Evolutionary conservation across 306 rosid species (phyloP).

Genomic region (Castanea crenata): DNA sequence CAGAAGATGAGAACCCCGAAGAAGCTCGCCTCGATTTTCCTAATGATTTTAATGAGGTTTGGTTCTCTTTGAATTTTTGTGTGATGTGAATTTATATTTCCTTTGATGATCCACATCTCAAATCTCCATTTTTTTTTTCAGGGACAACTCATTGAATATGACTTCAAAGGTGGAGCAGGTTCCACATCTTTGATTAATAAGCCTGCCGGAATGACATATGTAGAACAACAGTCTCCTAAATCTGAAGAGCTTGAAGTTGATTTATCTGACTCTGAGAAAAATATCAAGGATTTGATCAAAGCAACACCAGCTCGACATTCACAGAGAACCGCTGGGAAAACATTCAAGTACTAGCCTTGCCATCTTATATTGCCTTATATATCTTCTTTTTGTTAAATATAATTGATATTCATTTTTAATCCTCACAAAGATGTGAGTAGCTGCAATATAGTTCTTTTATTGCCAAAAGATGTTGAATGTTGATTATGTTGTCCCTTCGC

Average conservation of each 20-base stretch:
- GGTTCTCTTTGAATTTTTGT: slow-evolving; percentile 19
- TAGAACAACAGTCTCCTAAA: slow-evolving; percentile 43
- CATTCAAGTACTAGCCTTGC: slow-evolving; percentile 59
- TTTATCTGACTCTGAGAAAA: slow-evolving; percentile 46
- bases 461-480: neutral
- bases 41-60: slow-evolving; percentile 55
- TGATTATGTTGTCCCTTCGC: neutral
- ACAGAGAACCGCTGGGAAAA: slow-evolving; percentile 56
- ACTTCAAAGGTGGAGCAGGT: slow-evolving; percentile 84
- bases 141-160: slow-evolving; percentile 58
- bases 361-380: slow-evolving; percentile 20
- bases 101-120: slow-evolving; percentile 9
- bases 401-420: no score
- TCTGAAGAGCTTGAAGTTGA: slow-evolving; percentile 41
- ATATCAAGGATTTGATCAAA: slow-evolving; percentile 36
- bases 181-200: slow-evolving; percentile 47
- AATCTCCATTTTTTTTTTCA: slow-evolving; percentile 31
- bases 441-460: neutral
- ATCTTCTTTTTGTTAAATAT: neutral
- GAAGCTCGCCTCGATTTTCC: slow-evolving; percentile 82
- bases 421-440: neutral
- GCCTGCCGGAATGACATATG: slow-evolving; percentile 31
- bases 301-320: slow-evolving; percentile 68
- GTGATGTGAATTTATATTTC: slow-evolving; percentile 7
- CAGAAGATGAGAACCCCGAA: slow-evolving; percentile 72